phyloP scores from a whole-genome alignment of 2,329 filamentous ascomycete species.

The Trichoderma asperellum region DNA sequence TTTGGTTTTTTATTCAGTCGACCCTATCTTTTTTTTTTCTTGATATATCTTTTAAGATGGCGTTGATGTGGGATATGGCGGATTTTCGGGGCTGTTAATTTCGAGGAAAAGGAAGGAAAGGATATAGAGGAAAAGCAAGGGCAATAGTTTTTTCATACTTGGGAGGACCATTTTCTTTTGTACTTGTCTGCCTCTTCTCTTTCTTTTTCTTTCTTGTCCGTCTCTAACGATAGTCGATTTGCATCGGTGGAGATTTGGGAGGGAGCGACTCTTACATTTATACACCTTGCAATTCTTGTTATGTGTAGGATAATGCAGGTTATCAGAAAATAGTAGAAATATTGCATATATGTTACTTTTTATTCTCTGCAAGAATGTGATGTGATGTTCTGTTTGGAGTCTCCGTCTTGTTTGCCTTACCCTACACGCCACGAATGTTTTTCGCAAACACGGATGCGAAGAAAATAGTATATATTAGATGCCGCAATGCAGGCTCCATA shows the following conservation, averaged over 20 bases:
- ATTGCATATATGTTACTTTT: neutral
- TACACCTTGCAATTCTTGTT: slow-evolving; percentile 7
- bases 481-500: neutral
- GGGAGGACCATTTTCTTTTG: slow-evolving; percentile 17
- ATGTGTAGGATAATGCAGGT: slow-evolving; percentile 4
- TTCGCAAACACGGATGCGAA: neutral
- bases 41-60: neutral
- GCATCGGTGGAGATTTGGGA: slow-evolving; percentile 3
- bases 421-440: neutral
- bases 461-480: neutral
- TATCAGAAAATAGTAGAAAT: neutral
- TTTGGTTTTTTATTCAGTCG: neutral
- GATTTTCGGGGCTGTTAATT: slow-evolving; percentile 8
- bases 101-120: slow-evolving; percentile 22
- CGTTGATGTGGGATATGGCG: slow-evolving; percentile 17
- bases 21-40: neutral
- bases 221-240: slow-evolving; percentile 15
- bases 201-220: slow-evolving; percentile 12
- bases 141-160: neutral
- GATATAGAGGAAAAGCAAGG: slow-evolving; percentile 27
- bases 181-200: slow-evolving; percentile 3
- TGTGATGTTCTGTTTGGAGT: neutral
- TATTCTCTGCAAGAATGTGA: neutral
- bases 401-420: neutral
- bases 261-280: slow-evolving; percentile 4